Evolutionary conservation across 1,139 yeast genomes (phyloP), one percentile per base, ranked within the genome.

Genomic region (Suhomyces wounanorum): DNA sequence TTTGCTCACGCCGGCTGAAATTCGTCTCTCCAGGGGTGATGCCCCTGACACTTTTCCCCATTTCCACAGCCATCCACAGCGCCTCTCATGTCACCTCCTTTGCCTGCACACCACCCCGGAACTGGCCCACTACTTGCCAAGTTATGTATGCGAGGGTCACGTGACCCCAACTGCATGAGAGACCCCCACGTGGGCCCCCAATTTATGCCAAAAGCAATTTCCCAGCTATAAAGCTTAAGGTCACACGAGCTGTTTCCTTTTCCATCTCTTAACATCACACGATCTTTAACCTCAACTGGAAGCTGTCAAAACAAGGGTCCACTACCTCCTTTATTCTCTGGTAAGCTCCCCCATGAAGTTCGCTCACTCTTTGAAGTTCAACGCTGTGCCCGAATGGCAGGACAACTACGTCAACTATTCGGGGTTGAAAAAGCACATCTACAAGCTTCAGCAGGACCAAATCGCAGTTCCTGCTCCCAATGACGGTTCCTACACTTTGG

Each of bases 311-410:
- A n/a, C 8, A 30, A 30, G 33, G 33, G 33, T 30, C 33, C 33
- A 30, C 14, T 30, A 30, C 33, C 33, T 39, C 30, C 18, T 42
- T 30, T 10, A 30, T 10, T 17, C 30, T 11, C 38, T 28, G 14
- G 14, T 33, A 18, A 37, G 3, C 40, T 6, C 40, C 40, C 14
- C 21, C 13, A 87, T 87, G 94, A 87, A 87, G 75, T 87, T 87
- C 65, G 79, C 87, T 46, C 88, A 85, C 59, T 83, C 90, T 37
- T 73, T 87, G 51, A 88, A 85, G 67, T 85, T 87, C 68, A 87
- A 87, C 65, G 88, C 89, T 21, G 92, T 87, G 35, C 92, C 94
- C 5, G 94, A 87, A 62, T 87, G 94, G 92, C 78, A 85, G 48
- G 83, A 86, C 50, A 69, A 77, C 54, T 87, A 87, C 62, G 74